These are phyloP conservation scores for Gossypium stocksii DNA, from an alignment of 345 rosid genomes.

Conservation along the genomic window DNA sequence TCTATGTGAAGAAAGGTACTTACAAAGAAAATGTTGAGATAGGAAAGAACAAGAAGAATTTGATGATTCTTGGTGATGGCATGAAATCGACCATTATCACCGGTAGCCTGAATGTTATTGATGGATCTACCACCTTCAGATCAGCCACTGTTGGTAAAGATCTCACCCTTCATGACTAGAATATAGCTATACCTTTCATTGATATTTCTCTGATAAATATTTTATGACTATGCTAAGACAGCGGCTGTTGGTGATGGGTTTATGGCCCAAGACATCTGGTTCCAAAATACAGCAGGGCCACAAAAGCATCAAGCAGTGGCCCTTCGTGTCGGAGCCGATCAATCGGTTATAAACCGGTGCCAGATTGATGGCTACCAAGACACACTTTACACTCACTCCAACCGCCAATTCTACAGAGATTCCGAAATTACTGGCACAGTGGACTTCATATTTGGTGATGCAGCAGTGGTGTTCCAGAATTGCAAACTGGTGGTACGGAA, in stretches of 20 bases:
- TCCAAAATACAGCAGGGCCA: slow-evolving; percentile 79
- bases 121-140: slow-evolving; percentile 62
- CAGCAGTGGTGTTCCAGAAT: slow-evolving; percentile 69
- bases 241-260: slow-evolving; percentile 85
- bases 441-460: slow-evolving; percentile 76
- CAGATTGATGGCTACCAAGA: slow-evolving; percentile 69
- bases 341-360: slow-evolving; percentile 71
- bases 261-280: slow-evolving; percentile 75
- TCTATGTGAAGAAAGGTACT: slow-evolving; percentile 70
- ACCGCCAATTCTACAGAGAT: slow-evolving; percentile 74
- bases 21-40: slow-evolving; percentile 68
- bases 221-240: slow-evolving; percentile 13
- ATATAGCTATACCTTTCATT: too few relatives aligned
- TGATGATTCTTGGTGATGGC: slow-evolving; percentile 83
- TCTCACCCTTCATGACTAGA: not conserved
- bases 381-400: slow-evolving; percentile 61
- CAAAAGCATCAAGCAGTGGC: slow-evolving; percentile 80
- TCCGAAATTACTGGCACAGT: slow-evolving; percentile 61
- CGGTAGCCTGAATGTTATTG: slow-evolving; percentile 50
- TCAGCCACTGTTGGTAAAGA: slow-evolving; percentile 75
- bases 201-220: too few relatives aligned
- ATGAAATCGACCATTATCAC: slow-evolving; percentile 56
- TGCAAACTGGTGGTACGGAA: slow-evolving; percentile 56
- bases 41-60: slow-evolving; percentile 56
- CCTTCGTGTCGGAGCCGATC: slow-evolving; percentile 72